Percentiles rank a stretch among this genome's conserved stretches.
Conservation (phyloP, 441 rosid species). For the Corymbia citriodora region DNA sequence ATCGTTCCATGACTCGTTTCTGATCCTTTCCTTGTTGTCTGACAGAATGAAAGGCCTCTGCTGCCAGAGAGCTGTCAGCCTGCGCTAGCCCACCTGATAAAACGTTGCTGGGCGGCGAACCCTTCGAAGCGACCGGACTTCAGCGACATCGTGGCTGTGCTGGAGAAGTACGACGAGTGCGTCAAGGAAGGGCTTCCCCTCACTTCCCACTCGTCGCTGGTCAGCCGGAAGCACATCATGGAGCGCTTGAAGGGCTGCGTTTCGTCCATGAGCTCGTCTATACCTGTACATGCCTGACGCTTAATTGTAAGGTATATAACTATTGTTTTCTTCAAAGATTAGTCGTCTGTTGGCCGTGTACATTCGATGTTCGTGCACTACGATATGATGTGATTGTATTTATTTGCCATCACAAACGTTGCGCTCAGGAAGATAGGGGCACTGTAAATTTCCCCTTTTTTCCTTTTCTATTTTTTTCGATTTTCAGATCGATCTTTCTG, state of each 20-base stretch:
- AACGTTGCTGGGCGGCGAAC: slow-evolving; percentile 84
- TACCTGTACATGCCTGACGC: slow-evolving; percentile 72
- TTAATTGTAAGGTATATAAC: slow-evolving; percentile 1
- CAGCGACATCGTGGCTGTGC: slow-evolving; percentile 68
- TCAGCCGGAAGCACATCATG: slow-evolving; percentile 52
- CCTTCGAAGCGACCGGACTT: slow-evolving; percentile 91
- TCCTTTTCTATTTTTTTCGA: not conserved
- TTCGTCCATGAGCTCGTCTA: slow-evolving; percentile 49
- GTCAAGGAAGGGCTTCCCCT: slow-evolving; percentile 87
- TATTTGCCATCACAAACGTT: not conserved
- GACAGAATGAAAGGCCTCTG: slow-evolving; percentile 90
- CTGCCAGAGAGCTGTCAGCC: slow-evolving; percentile 92
- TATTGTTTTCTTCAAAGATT: not conserved
- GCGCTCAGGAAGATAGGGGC: not conserved
- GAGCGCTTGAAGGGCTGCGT: slow-evolving; percentile 75
- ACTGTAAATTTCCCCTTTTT: not conserved
- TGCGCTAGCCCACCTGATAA: slow-evolving; percentile 76
- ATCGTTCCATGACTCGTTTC: not conserved
- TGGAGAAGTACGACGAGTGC: slow-evolving; percentile 83
- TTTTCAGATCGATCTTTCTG: not conserved
- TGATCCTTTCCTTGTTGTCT: not conserved
- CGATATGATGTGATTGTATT: not conserved
- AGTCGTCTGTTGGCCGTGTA: not conserved
- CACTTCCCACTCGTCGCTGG: slow-evolving; percentile 62
- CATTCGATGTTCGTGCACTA: not conserved